Base-by-base conservation (phyloP, 1,284 basidiomycete genomes). In the Kwoniella shivajii region DNA sequence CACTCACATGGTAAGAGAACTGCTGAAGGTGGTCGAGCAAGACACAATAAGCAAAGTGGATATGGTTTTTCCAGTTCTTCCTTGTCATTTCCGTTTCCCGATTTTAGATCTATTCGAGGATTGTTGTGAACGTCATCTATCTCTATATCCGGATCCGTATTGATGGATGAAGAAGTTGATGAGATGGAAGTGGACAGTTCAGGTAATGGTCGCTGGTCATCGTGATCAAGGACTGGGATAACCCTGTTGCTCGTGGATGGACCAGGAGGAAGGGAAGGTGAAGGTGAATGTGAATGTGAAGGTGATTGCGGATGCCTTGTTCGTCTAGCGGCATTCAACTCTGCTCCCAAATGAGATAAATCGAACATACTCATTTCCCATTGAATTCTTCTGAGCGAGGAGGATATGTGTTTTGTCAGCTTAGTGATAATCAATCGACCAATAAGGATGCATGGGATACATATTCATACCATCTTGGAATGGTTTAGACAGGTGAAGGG, bases 1-100 rank as follows among this genome's bases (percentile, higher is more conserved):
- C n/a, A 60, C 71, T 54, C 38, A 73, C 72, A 74, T 20, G 72
- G 72, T 11, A 74, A 57, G 0, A 74, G 53, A 0, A 74, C 70
- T 1, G 72, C 72, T 10, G 64, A 61, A 2, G 72, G 72, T 7
- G 68, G 56, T 54, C 72, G 56, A 4, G 57, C 45, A 16, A 72
- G 57, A 59, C 72, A 74, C 5, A 74, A 57, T 11, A 74, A 54
- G 45, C 72, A 74, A 6, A 68, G 51, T 1, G 70, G 66, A 39
- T 50, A 64, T 18, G 67, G 69, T 30, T 50, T 42, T 14, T 67
- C 58, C 22, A 44, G 20, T 22, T 45, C n/a, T n/a, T 41, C 45
- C 10, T 6, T 29, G 37, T 50, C 11, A 39, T 10, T 6, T 22
- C 29, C 33, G 10, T 11, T 29, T 43, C 26, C 11, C 4, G 20